These are phyloP conservation scores for Sclerotinia sclerotiorum DNA, from an alignment of 2,329 filamentous ascomycete species.

Conservation along the genomic window DNA sequence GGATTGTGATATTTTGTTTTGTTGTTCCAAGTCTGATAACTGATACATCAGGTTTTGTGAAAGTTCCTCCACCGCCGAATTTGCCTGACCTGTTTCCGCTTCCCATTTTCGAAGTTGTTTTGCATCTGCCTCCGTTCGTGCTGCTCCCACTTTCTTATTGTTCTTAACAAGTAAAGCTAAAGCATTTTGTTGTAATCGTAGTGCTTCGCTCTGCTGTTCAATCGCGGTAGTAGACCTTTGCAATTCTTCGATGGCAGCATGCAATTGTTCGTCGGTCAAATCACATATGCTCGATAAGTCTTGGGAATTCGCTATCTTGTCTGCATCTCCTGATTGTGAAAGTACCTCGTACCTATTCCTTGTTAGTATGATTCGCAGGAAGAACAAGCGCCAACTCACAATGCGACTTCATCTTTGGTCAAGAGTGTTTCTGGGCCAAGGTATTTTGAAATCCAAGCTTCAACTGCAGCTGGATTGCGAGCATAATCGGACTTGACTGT, in stretches of 20 bases:
- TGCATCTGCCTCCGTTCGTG: conserved; percentile 43
- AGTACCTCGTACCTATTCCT: conserved; percentile 51
- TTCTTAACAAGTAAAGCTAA: conserved; percentile 53
- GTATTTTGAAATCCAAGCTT: conserved; percentile 51
- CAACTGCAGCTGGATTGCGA: conserved; percentile 31
- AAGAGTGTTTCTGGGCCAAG: conserved; percentile 53
- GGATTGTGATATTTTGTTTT: conserved; percentile 48
- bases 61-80: conserved; percentile 49
- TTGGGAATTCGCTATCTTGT: conserved; percentile 46
- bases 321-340: conserved; percentile 50
- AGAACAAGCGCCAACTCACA: conserved; percentile 44
- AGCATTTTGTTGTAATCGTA: conserved; percentile 63
- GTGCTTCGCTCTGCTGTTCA: conserved; percentile 59
- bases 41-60: conserved; percentile 49
- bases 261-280: conserved; percentile 59
- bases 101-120: conserved; percentile 46
- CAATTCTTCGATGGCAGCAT: conserved; percentile 62
- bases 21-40: conserved; percentile 52
- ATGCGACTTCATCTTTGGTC: conserved; percentile 53
- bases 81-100: conserved; percentile 45
- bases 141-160: conserved; percentile 41
- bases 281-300: conserved; percentile 51
- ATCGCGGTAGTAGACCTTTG: conserved; percentile 63
- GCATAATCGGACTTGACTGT: conserved; percentile 33
- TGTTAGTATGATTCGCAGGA: conserved; percentile 20